Evolutionary conservation across 148 eudicot species (phyloP).

Genomic region (Cornus kousa): DNA sequence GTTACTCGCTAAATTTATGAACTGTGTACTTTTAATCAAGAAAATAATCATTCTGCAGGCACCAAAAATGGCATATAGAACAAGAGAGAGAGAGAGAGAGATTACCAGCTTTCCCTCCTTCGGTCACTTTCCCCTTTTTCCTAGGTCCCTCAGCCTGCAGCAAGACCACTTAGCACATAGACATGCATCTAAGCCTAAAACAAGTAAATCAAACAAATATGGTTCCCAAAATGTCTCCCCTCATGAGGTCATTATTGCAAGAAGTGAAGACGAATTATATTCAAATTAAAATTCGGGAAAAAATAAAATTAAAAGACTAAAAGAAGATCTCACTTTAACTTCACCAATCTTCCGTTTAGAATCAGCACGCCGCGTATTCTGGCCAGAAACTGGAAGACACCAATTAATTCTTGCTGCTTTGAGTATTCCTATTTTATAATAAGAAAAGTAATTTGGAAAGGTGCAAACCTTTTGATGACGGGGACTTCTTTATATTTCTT

Average conservation of each 20-base stretch:
- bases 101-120: slow-evolving; percentile 30
- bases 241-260: not conserved
- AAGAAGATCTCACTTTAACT: slow-evolving; percentile 19
- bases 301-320: not conserved
- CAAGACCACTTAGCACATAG: slow-evolving; percentile 16
- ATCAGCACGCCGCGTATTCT: slow-evolving; percentile 21
- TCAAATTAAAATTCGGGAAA: not conserved
- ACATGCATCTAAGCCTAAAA: not conserved
- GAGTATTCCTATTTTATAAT: slow-evolving; percentile 11
- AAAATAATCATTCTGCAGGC: not conserved
- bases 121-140: slow-evolving; percentile 22
- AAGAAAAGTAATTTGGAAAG: slow-evolving; percentile 4
- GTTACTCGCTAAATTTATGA: too few relatives aligned
- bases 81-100: not conserved
- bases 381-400: slow-evolving; percentile 32
- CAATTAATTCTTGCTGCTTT: slow-evolving; percentile 15
- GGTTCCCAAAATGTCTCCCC: slow-evolving; percentile 4
- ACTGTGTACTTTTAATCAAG: not conserved
- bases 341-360: slow-evolving; percentile 22
- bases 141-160: slow-evolving; percentile 32
- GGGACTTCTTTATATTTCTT: slow-evolving; percentile 17
- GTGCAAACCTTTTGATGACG: slow-evolving; percentile 31
- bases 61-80: slow-evolving; percentile 4
- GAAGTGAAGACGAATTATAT: not conserved
- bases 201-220: not conserved